phyloP scores from a whole-genome alignment of 2,329 filamentous ascomycete genomes.

The Rasamsonia emersonii region DNA sequence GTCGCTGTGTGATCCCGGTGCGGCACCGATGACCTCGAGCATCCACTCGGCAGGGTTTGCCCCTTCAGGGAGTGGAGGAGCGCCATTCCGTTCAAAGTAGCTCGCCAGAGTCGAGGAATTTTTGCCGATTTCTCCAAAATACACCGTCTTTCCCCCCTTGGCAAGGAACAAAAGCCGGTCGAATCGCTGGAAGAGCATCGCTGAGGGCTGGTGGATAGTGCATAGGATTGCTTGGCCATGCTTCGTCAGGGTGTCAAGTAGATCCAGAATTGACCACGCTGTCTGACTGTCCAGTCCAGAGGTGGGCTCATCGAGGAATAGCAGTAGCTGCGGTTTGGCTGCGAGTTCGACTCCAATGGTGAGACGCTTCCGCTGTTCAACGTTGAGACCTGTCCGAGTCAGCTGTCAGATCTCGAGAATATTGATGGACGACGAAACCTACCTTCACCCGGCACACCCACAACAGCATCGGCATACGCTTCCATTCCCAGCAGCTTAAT shows the following conservation, averaged over 20 bases:
- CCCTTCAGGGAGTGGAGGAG: slow-evolving; percentile 47
- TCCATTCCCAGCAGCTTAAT: slow-evolving; percentile 88
- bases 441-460: slow-evolving; percentile 85
- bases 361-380: slow-evolving; percentile 62
- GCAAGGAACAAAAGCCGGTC: slow-evolving; percentile 57
- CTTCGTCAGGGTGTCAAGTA: slow-evolving; percentile 82
- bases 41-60: slow-evolving; percentile 73
- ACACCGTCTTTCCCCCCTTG: slow-evolving; percentile 57
- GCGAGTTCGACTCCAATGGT: slow-evolving; percentile 96
- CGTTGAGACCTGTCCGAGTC: too few species aligned
- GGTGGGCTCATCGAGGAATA: slow-evolving; percentile 92
- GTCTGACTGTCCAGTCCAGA: slow-evolving; percentile 91
- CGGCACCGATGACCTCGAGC: slow-evolving; percentile 52
- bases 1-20: slow-evolving; percentile 55
- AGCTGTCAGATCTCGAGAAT: too few species aligned
- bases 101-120: slow-evolving; percentile 49
- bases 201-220: slow-evolving; percentile 95
- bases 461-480: slow-evolving; percentile 79
- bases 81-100: slow-evolving; percentile 60
- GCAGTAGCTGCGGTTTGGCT: slow-evolving; percentile 77
- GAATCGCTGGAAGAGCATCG: slow-evolving; percentile 86
- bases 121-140: slow-evolving; percentile 59
- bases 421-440: too few species aligned
- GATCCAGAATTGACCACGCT: slow-evolving; percentile 81
- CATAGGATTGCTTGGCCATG: slow-evolving; percentile 90